phyloP scores from a whole-genome alignment of 176 grass and related monocot genomes.

The Metroxylon sagu region DNA sequence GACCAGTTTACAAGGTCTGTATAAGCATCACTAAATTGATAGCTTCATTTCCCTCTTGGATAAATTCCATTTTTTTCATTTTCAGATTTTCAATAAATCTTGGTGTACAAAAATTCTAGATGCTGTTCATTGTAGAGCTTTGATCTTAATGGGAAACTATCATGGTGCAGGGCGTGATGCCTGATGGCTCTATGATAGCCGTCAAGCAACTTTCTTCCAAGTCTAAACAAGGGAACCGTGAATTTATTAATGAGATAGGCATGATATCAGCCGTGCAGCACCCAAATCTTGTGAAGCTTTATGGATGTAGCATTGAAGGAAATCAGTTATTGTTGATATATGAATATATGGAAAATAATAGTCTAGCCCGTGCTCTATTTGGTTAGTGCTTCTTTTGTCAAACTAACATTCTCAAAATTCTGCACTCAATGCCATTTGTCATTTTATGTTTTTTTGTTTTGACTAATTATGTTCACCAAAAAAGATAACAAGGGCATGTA shows the following conservation, averaged over 20 bases:
- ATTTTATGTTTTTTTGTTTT: too few relatives aligned
- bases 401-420: background rate
- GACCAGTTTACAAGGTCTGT: conserved; percentile 8
- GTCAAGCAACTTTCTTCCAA: conserved; percentile 16
- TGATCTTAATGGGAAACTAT: background rate
- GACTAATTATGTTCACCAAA: too few relatives aligned
- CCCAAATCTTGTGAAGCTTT: conserved; percentile 9
- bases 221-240: conserved; percentile 12
- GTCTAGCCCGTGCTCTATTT: conserved; percentile 6
- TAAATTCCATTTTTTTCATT: background rate
- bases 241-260: conserved; percentile 15
- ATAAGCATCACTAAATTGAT: background rate
- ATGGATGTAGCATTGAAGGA: conserved; percentile 10
- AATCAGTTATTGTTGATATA: conserved; percentile 11
- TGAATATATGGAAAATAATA: conserved; percentile 17
- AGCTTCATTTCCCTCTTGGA: too few relatives aligned
- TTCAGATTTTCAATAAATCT: background rate
- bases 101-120: background rate
- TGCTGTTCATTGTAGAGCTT: too few relatives aligned
- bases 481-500: background rate
- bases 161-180: background rate
- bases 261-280: conserved; percentile 14
- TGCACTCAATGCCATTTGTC: background rate
- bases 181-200: conserved; percentile 9
- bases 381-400: background rate